Evolutionary conservation across 2,329 filamentous ascomycete genomes (phyloP).

Genomic region (Ophiocordyceps polyrhachis-furcata): DNA sequence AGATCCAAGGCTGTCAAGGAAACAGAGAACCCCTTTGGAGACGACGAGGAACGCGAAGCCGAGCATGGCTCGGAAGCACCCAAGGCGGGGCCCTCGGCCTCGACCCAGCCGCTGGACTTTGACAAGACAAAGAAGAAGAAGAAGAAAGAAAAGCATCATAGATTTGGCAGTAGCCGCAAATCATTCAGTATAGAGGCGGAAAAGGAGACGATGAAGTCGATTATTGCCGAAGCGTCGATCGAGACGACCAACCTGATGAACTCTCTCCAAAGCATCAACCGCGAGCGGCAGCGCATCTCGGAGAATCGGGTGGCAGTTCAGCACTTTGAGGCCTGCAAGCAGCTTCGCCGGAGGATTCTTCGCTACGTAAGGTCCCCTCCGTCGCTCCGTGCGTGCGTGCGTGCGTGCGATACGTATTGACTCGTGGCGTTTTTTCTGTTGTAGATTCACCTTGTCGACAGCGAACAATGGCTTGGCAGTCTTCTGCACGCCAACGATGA

Average conservation of each 20-base stretch:
- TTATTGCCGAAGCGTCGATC: constrained; percentile 79
- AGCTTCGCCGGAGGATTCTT: constrained; percentile 63
- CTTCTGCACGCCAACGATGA: constrained; percentile 90
- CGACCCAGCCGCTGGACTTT: neutral
- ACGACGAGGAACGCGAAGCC: constrained; percentile 41
- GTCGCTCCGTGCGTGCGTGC: neutral
- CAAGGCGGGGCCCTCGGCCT: constrained; percentile 2
- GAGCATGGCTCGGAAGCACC: constrained; percentile 12
- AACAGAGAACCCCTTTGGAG: constrained; percentile 53
- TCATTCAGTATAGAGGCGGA: constrained; percentile 75
- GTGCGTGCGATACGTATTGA: neutral
- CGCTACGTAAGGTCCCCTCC: constrained; percentile 41
- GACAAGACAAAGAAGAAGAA: constrained; percentile 39
- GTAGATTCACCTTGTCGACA: constrained; percentile 74
- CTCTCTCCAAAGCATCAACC: constrained; percentile 73
- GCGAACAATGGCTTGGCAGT: constrained; percentile 79
- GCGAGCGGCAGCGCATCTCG: constrained; percentile 73
- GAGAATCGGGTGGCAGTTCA: constrained; percentile 59
- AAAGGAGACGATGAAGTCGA: constrained; percentile 67
- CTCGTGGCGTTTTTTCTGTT: neutral
- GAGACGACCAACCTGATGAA: constrained; percentile 85
- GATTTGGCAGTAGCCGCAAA: constrained; percentile 32
- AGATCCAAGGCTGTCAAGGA: constrained; percentile 71
- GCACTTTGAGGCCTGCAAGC: constrained; percentile 74
- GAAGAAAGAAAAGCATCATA: constrained; percentile 33